These are phyloP conservation scores for Brassica rapa DNA, from an alignment of 345 rosid species.

Conservation along the genomic window DNA sequence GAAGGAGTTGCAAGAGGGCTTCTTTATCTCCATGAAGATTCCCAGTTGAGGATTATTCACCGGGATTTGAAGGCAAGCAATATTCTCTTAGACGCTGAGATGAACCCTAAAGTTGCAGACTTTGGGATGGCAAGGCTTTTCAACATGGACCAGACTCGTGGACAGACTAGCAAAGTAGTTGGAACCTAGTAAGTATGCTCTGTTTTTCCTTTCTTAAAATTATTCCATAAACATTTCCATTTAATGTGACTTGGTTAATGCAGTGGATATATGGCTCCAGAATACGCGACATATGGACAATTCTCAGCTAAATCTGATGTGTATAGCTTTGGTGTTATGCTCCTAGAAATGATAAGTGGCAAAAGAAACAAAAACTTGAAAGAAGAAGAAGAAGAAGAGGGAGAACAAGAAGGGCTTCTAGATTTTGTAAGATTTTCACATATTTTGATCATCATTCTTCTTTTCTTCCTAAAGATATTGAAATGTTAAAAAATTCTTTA, in stretches of 20 bases:
- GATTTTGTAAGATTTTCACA: conserved; percentile 31
- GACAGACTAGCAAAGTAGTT: conserved; percentile 26
- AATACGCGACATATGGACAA: conserved; percentile 41
- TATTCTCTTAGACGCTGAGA: conserved; percentile 31
- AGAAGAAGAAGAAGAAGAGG: conserved; percentile 11
- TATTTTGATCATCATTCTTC: neutral
- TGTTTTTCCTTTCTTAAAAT: neutral
- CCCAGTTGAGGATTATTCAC: conserved; percentile 35
- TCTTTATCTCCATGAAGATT: conserved; percentile 41
- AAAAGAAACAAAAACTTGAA: conserved; percentile 20
- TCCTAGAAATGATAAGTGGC: conserved; percentile 34
- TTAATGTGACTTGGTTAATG: neutral
- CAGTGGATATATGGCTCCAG: conserved; percentile 65
- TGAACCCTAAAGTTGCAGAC: conserved; percentile 42
- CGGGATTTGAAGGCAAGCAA: conserved; percentile 38
- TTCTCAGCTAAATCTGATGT: conserved; percentile 51
- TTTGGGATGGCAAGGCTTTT: conserved; percentile 43
- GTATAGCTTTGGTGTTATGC: conserved; percentile 51
- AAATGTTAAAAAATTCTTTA: neutral
- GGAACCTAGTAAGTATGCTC: conserved; percentile 41
- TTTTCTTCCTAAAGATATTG: neutral
- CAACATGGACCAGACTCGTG: conserved; percentile 28
- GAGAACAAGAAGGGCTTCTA: conserved; percentile 25
- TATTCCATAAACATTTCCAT: neutral
- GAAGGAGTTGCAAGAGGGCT: conserved; percentile 41